A percentile compares a stretch with the other conserved stretches of the same genome.
phyloP scores from a whole-genome alignment of 164 flowering plant genomes.

The Cinnamomum micranthum region DNA sequence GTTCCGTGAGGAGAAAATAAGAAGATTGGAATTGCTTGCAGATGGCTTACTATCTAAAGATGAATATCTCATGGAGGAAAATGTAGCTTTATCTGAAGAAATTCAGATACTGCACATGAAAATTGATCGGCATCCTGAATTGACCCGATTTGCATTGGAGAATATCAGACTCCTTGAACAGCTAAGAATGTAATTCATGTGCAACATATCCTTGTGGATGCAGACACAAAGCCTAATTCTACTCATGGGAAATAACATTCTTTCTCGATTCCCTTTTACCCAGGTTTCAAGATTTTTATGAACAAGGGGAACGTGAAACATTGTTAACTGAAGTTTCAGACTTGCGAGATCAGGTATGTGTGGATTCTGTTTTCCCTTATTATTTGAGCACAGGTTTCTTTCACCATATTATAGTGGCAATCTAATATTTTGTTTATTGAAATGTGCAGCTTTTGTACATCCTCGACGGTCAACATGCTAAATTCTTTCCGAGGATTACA shows the following conservation, averaged over 20 bases:
- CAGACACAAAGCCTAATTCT: neutral
- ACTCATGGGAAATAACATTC: neutral
- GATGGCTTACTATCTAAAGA: slow-evolving; percentile 49
- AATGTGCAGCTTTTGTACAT: slow-evolving; percentile 45
- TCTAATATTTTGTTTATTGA: slow-evolving; percentile 3
- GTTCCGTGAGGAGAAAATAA: slow-evolving; percentile 57
- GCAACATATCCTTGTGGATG: neutral
- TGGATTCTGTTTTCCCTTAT: neutral
- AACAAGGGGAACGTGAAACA: slow-evolving; percentile 57
- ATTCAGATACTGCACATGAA: slow-evolving; percentile 53
- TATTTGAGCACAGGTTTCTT: neutral
- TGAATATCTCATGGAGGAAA: slow-evolving; percentile 61
- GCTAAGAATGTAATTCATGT: slow-evolving; percentile 43
- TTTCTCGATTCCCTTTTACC: neutral
- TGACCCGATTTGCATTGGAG: slow-evolving; percentile 56
- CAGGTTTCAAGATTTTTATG: slow-evolving; percentile 67
- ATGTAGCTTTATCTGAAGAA: slow-evolving; percentile 52
- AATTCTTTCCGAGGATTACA: slow-evolving; percentile 12
- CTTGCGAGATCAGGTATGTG: slow-evolving; percentile 56
- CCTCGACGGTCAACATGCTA: slow-evolving; percentile 19
- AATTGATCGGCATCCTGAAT: slow-evolving; percentile 56
- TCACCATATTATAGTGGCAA: neutral
- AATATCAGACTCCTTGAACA: slow-evolving; percentile 60
- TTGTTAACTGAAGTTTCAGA: slow-evolving; percentile 61
- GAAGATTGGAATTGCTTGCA: slow-evolving; percentile 39